Base-by-base conservation (phyloP, 2,329 filamentous ascomycete species). In the Madurella mycetomatis region DNA sequence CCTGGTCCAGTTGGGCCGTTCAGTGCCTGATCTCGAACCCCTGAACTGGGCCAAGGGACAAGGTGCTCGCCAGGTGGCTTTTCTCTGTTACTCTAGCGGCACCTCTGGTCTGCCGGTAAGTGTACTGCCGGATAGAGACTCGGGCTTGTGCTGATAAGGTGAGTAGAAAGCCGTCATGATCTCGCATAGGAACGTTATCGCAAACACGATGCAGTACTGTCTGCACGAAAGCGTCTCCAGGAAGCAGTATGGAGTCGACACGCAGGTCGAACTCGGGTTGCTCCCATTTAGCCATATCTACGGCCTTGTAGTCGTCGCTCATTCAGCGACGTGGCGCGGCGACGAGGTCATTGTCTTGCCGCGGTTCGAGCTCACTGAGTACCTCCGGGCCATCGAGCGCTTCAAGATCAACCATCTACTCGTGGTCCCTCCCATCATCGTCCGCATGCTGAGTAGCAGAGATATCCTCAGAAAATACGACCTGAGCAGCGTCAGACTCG, bases 251-350 rank as follows among this genome's bases (percentile, higher is more conserved):
- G 66, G 65, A 12, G 57, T 78, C 41, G 66, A 67, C 4, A 76
- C 70, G 0, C 71, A 79, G 54, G 69, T 79, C 17, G 72, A 69
- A 1, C 77, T 92, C 0, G 88, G 87, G 5, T 74, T 92, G n/a
- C 74, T 92, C 0, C 88, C 88, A 0, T 83, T 90, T 65, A 91
- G 86, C 60, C 90, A 95, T 64, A 94, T 94, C 59, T 95, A 92
- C 68, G 83, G 83, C 4, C 73, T 94, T 37, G 82, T 90, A 5
- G 82, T 90, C 15, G 82, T 90, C 55, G 83, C 82, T 41, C 84
- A 89, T 67, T 71, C 76, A 1, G 78, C 78, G 25, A 74, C 83
- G 2, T 92, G 84, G 66, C 80, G 86, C 41, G 90, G 90, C 9
- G 89, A 94, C 61, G 82, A 84, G 53, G 76, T 86, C 9, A 77